Evolutionary conservation across 108 stramenopile genomes (phyloP), one percentile per base, ranked within the genome.

Genomic region (Nitzschia sp.): DNA sequence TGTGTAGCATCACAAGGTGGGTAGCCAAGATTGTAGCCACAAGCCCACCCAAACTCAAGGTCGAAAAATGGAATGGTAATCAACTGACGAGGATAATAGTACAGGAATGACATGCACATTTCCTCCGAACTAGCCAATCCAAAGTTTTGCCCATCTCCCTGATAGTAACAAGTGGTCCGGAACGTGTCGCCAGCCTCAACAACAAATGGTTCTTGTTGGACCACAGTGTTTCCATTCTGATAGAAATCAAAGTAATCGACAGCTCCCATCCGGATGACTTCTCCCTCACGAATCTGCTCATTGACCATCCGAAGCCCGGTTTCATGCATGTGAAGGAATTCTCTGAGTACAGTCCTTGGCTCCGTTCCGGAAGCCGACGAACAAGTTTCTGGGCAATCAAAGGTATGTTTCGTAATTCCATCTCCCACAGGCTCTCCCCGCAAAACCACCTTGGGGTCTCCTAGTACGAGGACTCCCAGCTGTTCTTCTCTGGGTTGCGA

Each of bases 31-130:
- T 54, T 26, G 38, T 69, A 69, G 9, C 52, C 52, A 41, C 67
- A 69, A 10, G 44, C n/a, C 67, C 67, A 69, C 10, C 29, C 21
- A 25, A 64, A 26, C 19, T 41, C 67, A 19, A 53, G 9, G 53
- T 55, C 41, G 26, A 7, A 22, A 11, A 39, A 24, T 50, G 50
- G 38, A 11, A 66, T 20, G 8, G n/a, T 11, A n/a, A 61, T 10
- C 50, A 26, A 26, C 26, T 42, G 15, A 17, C 63, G 46, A 17
- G 83, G 83, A 52, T 80, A 83, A 50, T 83, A 83, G 55, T 55
- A 66, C 34, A 87, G 10, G 69, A 82, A 87, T 0, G 69, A 57
- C 15, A 82, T 73, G 57, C 86, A 87, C 86, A 87, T 87, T 67
- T 87, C 86, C n/a, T 87, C 78, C n/a, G 51, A 21, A 6, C 71